A percentile compares a stretch with the other conserved stretches of the same genome.
Evolutionary conservation across 2,329 filamentous ascomycete genomes (phyloP).

Genomic region (Alternaria burnsii): DNA sequence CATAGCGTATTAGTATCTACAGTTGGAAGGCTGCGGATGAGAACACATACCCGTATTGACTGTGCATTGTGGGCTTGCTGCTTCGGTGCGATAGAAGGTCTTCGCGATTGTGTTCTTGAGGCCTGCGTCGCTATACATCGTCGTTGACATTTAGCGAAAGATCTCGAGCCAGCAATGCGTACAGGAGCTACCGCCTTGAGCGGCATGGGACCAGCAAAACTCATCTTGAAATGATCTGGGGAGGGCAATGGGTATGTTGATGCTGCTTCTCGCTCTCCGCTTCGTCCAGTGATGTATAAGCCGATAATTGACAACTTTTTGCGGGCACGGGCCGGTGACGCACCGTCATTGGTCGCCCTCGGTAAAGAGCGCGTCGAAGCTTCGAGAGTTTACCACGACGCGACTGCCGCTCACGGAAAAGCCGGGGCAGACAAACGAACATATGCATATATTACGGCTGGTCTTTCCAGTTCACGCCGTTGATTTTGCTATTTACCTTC

Average conservation of each 20-base stretch:
- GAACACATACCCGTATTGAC: conserved; percentile 42
- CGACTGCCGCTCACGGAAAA: conserved; percentile 1
- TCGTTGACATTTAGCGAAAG: conserved; percentile 42
- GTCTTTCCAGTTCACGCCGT: conserved; percentile 1
- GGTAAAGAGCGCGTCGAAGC: conserved; percentile 19
- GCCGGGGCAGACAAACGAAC: neutral
- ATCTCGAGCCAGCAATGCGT: conserved; percentile 39
- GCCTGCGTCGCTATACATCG: conserved; percentile 39
- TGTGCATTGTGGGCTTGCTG: conserved; percentile 32
- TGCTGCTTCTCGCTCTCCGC: conserved; percentile 9
- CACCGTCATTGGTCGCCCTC: conserved; percentile 17
- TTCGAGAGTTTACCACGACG: conserved; percentile 19
- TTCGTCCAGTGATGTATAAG: conserved; percentile 13
- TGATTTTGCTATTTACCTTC: neutral
- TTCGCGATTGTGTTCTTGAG: conserved; percentile 35
- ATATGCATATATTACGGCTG: conserved; percentile 3
- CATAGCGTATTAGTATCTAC: conserved; percentile 23
- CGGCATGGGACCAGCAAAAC: conserved; percentile 45
- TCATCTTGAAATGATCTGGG: conserved; percentile 37
- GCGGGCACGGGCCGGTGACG: conserved; percentile 22
- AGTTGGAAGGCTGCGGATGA: neutral
- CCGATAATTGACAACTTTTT: conserved; percentile 26
- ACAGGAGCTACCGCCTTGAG: conserved; percentile 44
- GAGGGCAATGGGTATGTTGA: conserved; percentile 26
- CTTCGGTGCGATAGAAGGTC: conserved; percentile 34